Evolutionary conservation across 179 eudicot genomes (phyloP).

Genomic region (Vitellaria paradoxa): DNA sequence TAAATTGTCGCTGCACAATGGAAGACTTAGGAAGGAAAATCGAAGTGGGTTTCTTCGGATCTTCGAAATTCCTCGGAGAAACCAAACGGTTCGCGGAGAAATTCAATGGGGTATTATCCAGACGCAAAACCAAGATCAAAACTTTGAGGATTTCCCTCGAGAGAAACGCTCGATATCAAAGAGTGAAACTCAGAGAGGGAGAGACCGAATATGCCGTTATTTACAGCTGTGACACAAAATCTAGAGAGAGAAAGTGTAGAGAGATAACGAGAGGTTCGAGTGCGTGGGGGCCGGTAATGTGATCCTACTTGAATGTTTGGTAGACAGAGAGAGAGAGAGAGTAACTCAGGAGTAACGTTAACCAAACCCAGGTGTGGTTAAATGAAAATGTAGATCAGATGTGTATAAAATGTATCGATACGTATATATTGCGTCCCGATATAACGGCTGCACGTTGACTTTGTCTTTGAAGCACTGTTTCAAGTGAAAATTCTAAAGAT

Average conservation of each 20-base stretch:
- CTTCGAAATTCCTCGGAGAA: background rate
- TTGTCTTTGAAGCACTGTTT: too few relatives aligned
- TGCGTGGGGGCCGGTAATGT: background rate
- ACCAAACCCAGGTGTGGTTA: too few relatives aligned
- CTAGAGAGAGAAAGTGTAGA: constrained; percentile 6
- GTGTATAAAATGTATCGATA: too few relatives aligned
- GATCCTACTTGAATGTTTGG: background rate
- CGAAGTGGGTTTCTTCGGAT: constrained; percentile 2
- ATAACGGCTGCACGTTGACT: too few relatives aligned
- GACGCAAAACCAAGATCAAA: background rate
- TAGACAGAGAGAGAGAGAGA: too few relatives aligned
- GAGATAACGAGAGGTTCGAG: constrained; percentile 4
- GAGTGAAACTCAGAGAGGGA: background rate
- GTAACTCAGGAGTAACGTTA: too few relatives aligned
- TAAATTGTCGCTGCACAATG: background rate
- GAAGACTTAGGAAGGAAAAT: background rate
- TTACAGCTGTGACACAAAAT: background rate
- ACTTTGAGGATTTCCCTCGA: background rate
- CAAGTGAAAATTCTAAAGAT: too few relatives aligned
- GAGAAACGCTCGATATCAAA: background rate
- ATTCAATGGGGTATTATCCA: constrained; percentile 7
- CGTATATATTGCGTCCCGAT: too few relatives aligned
- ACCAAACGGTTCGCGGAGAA: background rate
- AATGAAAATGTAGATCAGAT: too few relatives aligned
- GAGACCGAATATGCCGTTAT: constrained; percentile 13